These are phyloP conservation scores for Pseudocercospora fijiensis DNA, from an alignment of 2,329 filamentous ascomycete species.

Conservation along the genomic window DNA sequence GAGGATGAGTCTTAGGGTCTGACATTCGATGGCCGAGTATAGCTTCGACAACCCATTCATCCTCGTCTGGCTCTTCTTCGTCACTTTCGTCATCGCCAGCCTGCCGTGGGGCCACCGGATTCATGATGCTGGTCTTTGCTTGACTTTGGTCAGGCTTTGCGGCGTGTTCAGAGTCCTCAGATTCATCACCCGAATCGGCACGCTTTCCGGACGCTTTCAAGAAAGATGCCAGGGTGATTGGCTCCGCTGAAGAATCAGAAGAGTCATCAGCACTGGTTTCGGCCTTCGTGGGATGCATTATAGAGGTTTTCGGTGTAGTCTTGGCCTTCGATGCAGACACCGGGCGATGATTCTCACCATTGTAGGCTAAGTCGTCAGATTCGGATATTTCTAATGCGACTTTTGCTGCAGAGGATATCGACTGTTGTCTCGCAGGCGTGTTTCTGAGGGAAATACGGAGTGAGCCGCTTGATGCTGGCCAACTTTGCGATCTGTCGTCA, in stretches of 20 bases:
- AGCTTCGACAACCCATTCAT: conserved; percentile 33
- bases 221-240: conserved; percentile 23
- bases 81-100: conserved; percentile 8
- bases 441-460: neutral
- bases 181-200: conserved; percentile 13
- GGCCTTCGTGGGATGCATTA: conserved; percentile 11
- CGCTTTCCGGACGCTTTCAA: conserved; percentile 11
- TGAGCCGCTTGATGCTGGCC: neutral
- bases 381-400: neutral
- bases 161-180: conserved; percentile 3
- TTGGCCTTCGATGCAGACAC: conserved; percentile 1
- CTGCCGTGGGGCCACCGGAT: conserved; percentile 20
- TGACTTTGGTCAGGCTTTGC: neutral
- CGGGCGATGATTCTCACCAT: neutral
- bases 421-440: neutral
- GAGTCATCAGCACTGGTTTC: neutral
- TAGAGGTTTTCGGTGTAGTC: conserved; percentile 13
- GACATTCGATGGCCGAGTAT: conserved; percentile 35
- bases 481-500: conserved; percentile 9
- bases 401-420: neutral
- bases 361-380: conserved; percentile 10
- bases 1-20: conserved; percentile 35
- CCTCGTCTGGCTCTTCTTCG: conserved; percentile 23
- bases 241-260: conserved; percentile 20
- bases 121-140: conserved; percentile 26